Percentiles rank a stretch among this genome's conserved stretches.
phyloP scores from a whole-genome alignment of 805 yeast genomes.

The Ogataea allantospora region DNA sequence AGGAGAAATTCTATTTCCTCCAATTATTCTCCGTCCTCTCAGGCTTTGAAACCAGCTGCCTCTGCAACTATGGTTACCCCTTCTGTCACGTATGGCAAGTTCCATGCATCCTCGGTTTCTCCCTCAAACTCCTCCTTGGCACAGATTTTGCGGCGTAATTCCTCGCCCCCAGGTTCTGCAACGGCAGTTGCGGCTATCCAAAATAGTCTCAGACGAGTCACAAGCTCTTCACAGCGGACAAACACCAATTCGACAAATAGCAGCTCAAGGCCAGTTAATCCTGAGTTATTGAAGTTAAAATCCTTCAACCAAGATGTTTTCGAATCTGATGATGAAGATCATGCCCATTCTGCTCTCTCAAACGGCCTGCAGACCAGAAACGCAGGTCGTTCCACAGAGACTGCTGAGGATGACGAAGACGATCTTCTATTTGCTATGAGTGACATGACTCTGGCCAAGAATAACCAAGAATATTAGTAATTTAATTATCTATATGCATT shows the following conservation, averaged over 20 bases:
- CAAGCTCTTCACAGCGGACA: constrained; percentile 18
- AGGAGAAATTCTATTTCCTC: constrained; percentile 26
- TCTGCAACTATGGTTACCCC: constrained; percentile 26
- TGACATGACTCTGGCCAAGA: constrained; percentile 51
- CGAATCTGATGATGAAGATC: constrained; percentile 35
- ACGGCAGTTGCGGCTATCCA: constrained; percentile 13
- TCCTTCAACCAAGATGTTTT: constrained; percentile 34
- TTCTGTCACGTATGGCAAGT: constrained; percentile 24
- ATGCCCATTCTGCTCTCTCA: constrained; percentile 14
- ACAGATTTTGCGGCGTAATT: constrained; percentile 16
- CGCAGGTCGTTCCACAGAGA: constrained; percentile 9
- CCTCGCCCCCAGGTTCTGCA: constrained; percentile 17
- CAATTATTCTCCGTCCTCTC: constrained; percentile 25
- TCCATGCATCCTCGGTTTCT: constrained; percentile 17
- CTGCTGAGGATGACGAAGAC: constrained; percentile 58
- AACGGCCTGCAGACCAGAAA: constrained; percentile 5
- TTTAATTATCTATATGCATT: constrained; percentile 1
- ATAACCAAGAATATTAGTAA: constrained; percentile 25
- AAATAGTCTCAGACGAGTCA: constrained; percentile 12
- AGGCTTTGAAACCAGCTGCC: constrained; percentile 18
- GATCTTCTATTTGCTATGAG: constrained; percentile 71
- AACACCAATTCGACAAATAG: constrained; percentile 18
- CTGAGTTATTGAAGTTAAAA: constrained; percentile 29
- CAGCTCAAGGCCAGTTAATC: constrained; percentile 19
- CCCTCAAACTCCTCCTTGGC: constrained; percentile 24